A percentile compares a stretch with the other conserved stretches of the same genome.
phyloP scores from a whole-genome alignment of 306 rosid genomes.

The Comarum palustre region DNA sequence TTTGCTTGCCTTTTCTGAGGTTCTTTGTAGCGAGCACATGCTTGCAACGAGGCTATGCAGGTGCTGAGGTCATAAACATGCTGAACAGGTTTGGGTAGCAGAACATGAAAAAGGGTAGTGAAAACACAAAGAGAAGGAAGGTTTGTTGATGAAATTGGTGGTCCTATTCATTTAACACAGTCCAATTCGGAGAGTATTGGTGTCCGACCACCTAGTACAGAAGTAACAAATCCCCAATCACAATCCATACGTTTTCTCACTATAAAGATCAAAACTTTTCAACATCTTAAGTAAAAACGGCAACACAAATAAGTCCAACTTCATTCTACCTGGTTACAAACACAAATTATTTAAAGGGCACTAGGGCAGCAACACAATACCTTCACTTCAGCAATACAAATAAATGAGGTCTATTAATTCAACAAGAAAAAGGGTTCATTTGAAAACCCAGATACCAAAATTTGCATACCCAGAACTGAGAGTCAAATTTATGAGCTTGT shows the following conservation, averaged over 20 bases:
- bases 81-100: neutral
- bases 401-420: neutral
- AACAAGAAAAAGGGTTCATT: neutral
- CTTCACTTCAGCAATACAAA: neutral
- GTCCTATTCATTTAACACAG: slow-evolving; percentile 26
- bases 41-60: slow-evolving; percentile 57
- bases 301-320: neutral
- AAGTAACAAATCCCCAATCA: slow-evolving; percentile 8
- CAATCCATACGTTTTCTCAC: neutral
- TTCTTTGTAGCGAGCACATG: slow-evolving; percentile 49
- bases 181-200: neutral
- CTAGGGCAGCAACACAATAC: neutral
- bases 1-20: slow-evolving; percentile 51
- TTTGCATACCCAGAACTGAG: neutral
- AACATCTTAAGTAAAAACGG: neutral
- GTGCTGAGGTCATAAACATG: slow-evolving; percentile 28
- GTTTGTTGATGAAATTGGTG: slow-evolving; percentile 22
- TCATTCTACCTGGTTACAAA: neutral
- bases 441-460: neutral
- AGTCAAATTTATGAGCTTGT: neutral
- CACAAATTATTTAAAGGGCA: neutral
- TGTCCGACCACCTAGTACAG: slow-evolving; percentile 1
- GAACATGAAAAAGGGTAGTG: slow-evolving; percentile 39
- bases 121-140: slow-evolving; percentile 16
- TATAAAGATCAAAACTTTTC: neutral